These are phyloP conservation scores for Clonostachys solani DNA, from an alignment of 2,329 filamentous ascomycete species.

Conservation along the genomic window DNA sequence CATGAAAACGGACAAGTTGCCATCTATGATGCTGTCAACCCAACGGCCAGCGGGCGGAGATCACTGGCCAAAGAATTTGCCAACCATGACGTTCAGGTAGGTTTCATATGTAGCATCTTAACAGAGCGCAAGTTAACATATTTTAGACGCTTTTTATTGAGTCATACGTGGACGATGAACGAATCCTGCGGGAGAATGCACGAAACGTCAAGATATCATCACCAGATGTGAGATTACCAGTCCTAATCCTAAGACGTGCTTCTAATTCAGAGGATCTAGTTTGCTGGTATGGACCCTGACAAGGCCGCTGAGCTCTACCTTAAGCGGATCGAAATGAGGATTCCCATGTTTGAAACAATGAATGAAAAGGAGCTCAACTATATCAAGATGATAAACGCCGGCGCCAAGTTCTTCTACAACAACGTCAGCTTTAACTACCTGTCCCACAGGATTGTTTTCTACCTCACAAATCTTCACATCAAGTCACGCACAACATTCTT, in stretches of 20 bases:
- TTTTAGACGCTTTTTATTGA: slow-evolving; percentile 89
- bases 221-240: slow-evolving; percentile 66
- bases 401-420: slow-evolving; percentile 89
- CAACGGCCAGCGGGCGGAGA: slow-evolving; percentile 74
- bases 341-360: slow-evolving; percentile 97
- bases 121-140: background rate
- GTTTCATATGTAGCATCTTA: slow-evolving; percentile 2
- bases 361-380: slow-evolving; percentile 90
- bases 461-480: slow-evolving; percentile 95
- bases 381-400: slow-evolving; percentile 99
- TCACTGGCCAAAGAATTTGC: slow-evolving; percentile 92
- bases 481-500: slow-evolving; percentile 94
- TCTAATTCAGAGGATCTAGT: slow-evolving; percentile 40
- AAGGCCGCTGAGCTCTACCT: slow-evolving; percentile 92
- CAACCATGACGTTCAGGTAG: slow-evolving; percentile 91
- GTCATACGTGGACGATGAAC: slow-evolving; percentile 88
- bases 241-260: background rate
- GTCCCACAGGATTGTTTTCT: slow-evolving; percentile 96
- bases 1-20: slow-evolving; percentile 97
- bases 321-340: slow-evolving; percentile 82
- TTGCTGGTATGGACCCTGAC: slow-evolving; percentile 85
- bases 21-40: slow-evolving; percentile 98
- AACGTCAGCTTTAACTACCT: slow-evolving; percentile 96
- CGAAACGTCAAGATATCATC: slow-evolving; percentile 97
- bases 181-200: slow-evolving; percentile 93